A percentile compares a stretch with the other conserved stretches of the same genome.
Conservation (phyloP, 345 rosid species). For the Mallotus nudiflorus region DNA sequence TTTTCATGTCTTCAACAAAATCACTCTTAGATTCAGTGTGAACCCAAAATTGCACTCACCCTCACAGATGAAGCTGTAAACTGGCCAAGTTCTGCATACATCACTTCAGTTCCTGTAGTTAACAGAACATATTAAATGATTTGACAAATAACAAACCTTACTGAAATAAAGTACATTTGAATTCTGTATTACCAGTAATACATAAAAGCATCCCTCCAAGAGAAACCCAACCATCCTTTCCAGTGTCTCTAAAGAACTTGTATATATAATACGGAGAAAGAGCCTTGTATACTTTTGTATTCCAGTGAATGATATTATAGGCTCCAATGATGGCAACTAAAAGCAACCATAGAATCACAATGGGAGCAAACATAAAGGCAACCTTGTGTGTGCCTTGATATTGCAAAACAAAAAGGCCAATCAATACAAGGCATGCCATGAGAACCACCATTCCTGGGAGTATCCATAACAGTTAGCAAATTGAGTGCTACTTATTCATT, state of each 20-base stretch:
- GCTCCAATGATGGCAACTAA: slow-evolving; percentile 62
- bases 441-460: slow-evolving; percentile 66
- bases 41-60: slow-evolving; percentile 40
- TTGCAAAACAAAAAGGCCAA: slow-evolving; percentile 90
- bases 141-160: slow-evolving; percentile 20
- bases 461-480: slow-evolving; percentile 23
- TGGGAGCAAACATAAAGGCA: slow-evolving; percentile 74
- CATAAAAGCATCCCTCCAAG: slow-evolving; percentile 83
- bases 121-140: slow-evolving; percentile 26
- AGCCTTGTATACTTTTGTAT: slow-evolving; percentile 67
- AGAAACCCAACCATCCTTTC: slow-evolving; percentile 82
- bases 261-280: slow-evolving; percentile 78
- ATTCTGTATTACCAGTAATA: slow-evolving; percentile 58
- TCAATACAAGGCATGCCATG: slow-evolving; percentile 63
- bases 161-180: slow-evolving; percentile 9
- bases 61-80: slow-evolving; percentile 72
- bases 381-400: slow-evolving; percentile 75
- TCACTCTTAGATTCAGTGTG: too few relatives aligned
- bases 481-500: slow-evolving; percentile 6
- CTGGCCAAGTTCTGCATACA: slow-evolving; percentile 78
- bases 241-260: slow-evolving; percentile 65
- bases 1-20: too few relatives aligned
- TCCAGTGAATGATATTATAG: slow-evolving; percentile 82
- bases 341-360: slow-evolving; percentile 74
- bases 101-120: slow-evolving; percentile 78